A percentile compares a stretch with the other conserved stretches of the same genome.
These are phyloP conservation scores for Botrytis aclada DNA, from an alignment of 2,329 filamentous ascomycete species.

Conservation along the genomic window DNA sequence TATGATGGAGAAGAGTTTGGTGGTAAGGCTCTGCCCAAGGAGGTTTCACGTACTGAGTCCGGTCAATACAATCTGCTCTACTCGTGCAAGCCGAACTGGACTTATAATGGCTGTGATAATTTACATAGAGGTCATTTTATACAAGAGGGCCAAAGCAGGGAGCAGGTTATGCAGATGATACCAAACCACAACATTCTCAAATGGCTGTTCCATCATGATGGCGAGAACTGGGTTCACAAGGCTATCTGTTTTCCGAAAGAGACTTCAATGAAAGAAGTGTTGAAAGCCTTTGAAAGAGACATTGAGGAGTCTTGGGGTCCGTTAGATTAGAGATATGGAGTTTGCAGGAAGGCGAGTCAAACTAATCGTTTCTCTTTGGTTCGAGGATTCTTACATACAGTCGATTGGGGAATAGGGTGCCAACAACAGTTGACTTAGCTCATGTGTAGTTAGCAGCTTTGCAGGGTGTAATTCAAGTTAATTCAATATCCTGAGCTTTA, in stretches of 20 bases:
- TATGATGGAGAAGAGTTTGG: background rate
- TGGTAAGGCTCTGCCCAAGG: background rate
- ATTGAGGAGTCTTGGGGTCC: slow-evolving; percentile 1
- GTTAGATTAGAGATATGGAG: background rate
- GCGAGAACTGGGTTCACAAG: background rate
- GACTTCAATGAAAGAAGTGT: background rate
- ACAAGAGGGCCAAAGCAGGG: background rate
- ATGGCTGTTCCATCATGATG: background rate
- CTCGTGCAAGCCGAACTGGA: background rate
- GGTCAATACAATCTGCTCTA: background rate
- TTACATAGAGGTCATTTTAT: background rate
- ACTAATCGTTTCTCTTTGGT: background rate
- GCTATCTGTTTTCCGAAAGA: background rate
- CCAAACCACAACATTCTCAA: background rate
- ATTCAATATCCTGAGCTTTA: background rate
- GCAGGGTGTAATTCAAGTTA: background rate
- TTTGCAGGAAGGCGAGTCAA: no score
- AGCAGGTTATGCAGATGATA: background rate
- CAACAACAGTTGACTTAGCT: background rate
- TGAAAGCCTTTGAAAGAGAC: background rate
- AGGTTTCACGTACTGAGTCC: background rate
- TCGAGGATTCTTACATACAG: background rate
- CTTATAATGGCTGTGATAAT: background rate
- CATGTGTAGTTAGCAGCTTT: background rate
- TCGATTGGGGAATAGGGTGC: background rate